Evolutionary conservation across 2,329 filamentous ascomycete genomes (phyloP), one percentile per base, ranked within the genome.

Genomic region (Hyphodiscus sp.): DNA sequence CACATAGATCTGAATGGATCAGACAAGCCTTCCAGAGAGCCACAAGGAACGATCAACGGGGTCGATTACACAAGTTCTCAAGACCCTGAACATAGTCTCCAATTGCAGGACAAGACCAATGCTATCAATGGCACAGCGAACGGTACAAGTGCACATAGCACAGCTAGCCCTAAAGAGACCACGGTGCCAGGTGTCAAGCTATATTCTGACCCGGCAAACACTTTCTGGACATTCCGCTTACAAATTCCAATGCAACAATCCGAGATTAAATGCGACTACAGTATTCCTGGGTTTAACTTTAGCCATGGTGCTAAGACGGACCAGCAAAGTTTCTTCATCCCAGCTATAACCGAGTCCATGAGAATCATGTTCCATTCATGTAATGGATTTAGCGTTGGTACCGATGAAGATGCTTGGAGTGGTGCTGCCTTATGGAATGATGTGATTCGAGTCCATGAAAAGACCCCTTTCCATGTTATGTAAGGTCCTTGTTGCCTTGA

Each of bases 291-390:
- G 15, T 73, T 94, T 65, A 77, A 75, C 47, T 86, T 85, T 65
- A 73, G 76, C 50, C 79, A 79, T 59, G 71, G 75, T 41, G 76
- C 75, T 58, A 81, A 82, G 67, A 75, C 77, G 7, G 74, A 73
- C 55, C 71, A 69, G 74, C 95, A 78, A 73, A 81, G 61, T 48
- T 99, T 99, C 71, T 95, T 87, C 77, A 82, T 97, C 4, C 92
- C 94, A 13, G 89, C 88, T 13, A 76, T 78, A 54, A 81, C 83
- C 45, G 86, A 96, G 70, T 88, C 89, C 4, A 97, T 99, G 92
- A 90, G 95, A 67, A 88, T 96, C 67, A 95, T 97, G 89, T 99
- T 96, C 72, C 88, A 96, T 74, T 96, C 89, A 53, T 96, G 94
- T 74, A 99, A 99, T 70, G 95, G 94, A 16, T 99, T 99, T 74